These are phyloP conservation scores for Nasturtium officinale DNA, from an alignment of 345 rosid species.

Conservation along the genomic window DNA sequence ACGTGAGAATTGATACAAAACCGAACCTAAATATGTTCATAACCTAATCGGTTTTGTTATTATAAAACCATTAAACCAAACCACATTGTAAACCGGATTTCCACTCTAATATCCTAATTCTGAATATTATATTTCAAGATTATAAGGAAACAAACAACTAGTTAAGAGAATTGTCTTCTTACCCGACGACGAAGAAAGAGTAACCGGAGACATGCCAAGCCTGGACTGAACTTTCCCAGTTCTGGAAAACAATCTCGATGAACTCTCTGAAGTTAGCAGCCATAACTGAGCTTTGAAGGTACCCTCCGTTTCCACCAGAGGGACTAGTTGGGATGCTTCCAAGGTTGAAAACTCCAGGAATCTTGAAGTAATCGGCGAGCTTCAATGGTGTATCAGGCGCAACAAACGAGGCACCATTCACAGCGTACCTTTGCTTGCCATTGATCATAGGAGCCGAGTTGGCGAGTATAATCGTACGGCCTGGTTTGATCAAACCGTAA, in stretches of 20 bases:
- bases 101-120: neutral
- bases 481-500: slow-evolving; percentile 79
- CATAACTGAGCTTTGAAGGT: slow-evolving; percentile 78
- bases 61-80: no score
- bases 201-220: slow-evolving; percentile 87
- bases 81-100: neutral
- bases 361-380: slow-evolving; percentile 86
- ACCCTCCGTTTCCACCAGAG: slow-evolving; percentile 57
- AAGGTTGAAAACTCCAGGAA: slow-evolving; percentile 77
- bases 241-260: slow-evolving; percentile 83
- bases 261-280: slow-evolving; percentile 65
- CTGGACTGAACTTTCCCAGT: slow-evolving; percentile 77
- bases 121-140: neutral
- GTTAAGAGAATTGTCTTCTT: slow-evolving; percentile 30
- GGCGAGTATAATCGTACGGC: slow-evolving; percentile 67
- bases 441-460: slow-evolving; percentile 78
- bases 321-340: slow-evolving; percentile 75
- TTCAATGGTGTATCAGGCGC: slow-evolving; percentile 84
- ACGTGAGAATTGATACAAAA: neutral
- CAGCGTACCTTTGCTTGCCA: slow-evolving; percentile 83
- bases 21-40: neutral
- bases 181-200: slow-evolving; percentile 94
- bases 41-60: neutral
- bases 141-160: no score
- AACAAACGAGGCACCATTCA: slow-evolving; percentile 74